A percentile compares a stretch with the other conserved stretches of the same genome.
Conservation (phyloP, 1,284 basidiomycete genomes). For the Cystobasidium pallidum region DNA sequence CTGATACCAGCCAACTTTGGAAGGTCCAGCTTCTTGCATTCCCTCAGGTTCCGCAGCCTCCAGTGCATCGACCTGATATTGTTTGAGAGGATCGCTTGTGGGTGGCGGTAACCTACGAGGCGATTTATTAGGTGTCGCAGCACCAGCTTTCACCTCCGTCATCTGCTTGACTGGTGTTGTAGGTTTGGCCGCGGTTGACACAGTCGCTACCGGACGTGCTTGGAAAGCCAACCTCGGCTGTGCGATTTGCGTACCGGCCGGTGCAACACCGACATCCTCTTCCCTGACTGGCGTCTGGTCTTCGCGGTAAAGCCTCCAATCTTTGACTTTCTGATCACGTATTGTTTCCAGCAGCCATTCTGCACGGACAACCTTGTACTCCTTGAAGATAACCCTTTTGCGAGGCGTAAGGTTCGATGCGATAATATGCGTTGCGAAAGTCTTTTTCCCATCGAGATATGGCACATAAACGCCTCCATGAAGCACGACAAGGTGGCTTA, state of each 20-base stretch:
- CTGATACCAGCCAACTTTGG: conserved; percentile 31
- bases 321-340: conserved; percentile 67
- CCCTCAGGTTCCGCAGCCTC: neutral
- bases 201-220: neutral
- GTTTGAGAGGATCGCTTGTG: conserved; percentile 39
- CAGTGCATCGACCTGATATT: conserved; percentile 16
- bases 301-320: conserved; percentile 67
- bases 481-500: conserved; percentile 76
- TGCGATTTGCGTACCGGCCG: conserved; percentile 37
- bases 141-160: no score
- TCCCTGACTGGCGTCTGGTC: conserved; percentile 34
- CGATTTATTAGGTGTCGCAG: neutral
- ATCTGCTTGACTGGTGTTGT: neutral
- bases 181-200: neutral
- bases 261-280: conserved; percentile 27
- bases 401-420: conserved; percentile 86
- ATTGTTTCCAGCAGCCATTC: conserved; percentile 84
- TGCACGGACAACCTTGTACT: conserved; percentile 84
- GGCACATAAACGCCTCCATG: conserved; percentile 83
- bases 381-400: conserved; percentile 82
- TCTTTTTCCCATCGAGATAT: conserved; percentile 74
- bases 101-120: conserved; percentile 35
- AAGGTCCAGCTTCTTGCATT: conserved; percentile 6
- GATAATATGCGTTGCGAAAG: conserved; percentile 77
- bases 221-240: conserved; percentile 36